phyloP scores from a whole-genome alignment of 2,329 filamentous ascomycete species.

The Pyrenophora seminiperda region DNA sequence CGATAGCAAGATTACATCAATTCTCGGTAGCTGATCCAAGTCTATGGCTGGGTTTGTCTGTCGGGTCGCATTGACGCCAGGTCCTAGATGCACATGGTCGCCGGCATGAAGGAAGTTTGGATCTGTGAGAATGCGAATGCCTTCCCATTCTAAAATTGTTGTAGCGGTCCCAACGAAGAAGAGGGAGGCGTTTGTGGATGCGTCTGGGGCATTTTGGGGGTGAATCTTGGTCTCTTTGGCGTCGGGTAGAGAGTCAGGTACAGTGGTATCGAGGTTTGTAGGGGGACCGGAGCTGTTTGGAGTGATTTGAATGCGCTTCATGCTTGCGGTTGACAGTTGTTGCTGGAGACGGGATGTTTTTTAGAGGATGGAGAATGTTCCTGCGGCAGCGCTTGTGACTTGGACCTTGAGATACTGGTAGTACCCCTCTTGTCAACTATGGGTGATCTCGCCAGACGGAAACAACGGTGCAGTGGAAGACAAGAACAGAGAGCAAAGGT shows the following conservation, averaged over 20 bases:
- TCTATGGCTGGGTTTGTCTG: slow-evolving; percentile 65
- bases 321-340: slow-evolving; percentile 21
- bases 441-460: slow-evolving; percentile 9
- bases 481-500: slow-evolving; percentile 36
- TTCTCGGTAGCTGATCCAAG: slow-evolving; percentile 62
- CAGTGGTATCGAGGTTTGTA: slow-evolving; percentile 45
- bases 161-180: slow-evolving; percentile 64
- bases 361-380: not conserved
- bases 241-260: slow-evolving; percentile 47
- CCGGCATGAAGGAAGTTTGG: slow-evolving; percentile 65
- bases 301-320: slow-evolving; percentile 52
- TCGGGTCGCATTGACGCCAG: slow-evolving; percentile 62
- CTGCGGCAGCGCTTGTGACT: not conserved
- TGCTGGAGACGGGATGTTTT: not conserved
- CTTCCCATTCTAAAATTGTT: slow-evolving; percentile 61
- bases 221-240: slow-evolving; percentile 54
- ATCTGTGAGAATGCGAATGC: slow-evolving; percentile 60
- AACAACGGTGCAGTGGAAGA: slow-evolving; percentile 32
- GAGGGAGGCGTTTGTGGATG: slow-evolving; percentile 52
- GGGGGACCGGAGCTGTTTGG: slow-evolving; percentile 46
- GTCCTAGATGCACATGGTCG: slow-evolving; percentile 69
- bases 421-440: slow-evolving; percentile 6
- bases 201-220: slow-evolving; percentile 45
- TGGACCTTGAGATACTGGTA: slow-evolving; percentile 1
- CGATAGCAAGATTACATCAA: slow-evolving; percentile 65